Conservation (phyloP, 1,284 basidiomycete species). For the Ustilago vetiveriae region DNA sequence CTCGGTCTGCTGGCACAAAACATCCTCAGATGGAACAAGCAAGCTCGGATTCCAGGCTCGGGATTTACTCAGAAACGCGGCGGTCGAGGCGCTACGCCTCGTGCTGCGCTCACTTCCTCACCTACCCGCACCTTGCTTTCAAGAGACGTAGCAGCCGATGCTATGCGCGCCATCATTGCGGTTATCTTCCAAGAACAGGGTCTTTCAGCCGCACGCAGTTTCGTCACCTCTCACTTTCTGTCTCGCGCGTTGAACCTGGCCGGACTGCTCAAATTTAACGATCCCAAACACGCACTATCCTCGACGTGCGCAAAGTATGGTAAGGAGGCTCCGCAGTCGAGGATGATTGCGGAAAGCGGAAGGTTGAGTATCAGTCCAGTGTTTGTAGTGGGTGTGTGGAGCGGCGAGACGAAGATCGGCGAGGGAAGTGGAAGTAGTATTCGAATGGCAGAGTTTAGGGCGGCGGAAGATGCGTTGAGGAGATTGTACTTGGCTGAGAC, state of each 20-base stretch:
- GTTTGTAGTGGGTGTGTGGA: constrained; percentile 91
- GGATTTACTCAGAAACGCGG: constrained; percentile 23
- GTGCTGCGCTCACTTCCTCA: not conserved
- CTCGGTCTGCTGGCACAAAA: constrained; percentile 65
- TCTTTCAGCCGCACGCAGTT: constrained; percentile 39
- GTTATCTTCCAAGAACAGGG: constrained; percentile 71
- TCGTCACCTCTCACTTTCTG: constrained; percentile 51
- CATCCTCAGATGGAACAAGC: constrained; percentile 69
- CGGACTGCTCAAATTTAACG: constrained; percentile 81
- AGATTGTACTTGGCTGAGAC: constrained; percentile 75
- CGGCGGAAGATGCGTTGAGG: constrained; percentile 83
- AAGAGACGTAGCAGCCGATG: constrained; percentile 65
- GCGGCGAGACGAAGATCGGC: constrained; percentile 83
- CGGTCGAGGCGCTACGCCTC: constrained; percentile 6
- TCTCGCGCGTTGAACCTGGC: constrained; percentile 72
- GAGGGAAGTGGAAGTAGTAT: constrained; percentile 93
- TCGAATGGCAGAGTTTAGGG: constrained; percentile 93
- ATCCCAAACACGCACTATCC: constrained; percentile 67
- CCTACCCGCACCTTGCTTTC: constrained; percentile 41
- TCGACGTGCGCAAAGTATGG: constrained; percentile 65
- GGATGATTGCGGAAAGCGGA: constrained; percentile 91
- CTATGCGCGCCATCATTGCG: constrained; percentile 71
- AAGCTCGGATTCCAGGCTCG: constrained; percentile 62
- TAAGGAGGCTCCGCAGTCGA: constrained; percentile 65
- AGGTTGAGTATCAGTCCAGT: constrained; percentile 86